Percentiles rank a stretch among this genome's conserved stretches.
Conservation (phyloP, 2,329 filamentous ascomycete genomes). For the Aspergillus piperis region DNA sequence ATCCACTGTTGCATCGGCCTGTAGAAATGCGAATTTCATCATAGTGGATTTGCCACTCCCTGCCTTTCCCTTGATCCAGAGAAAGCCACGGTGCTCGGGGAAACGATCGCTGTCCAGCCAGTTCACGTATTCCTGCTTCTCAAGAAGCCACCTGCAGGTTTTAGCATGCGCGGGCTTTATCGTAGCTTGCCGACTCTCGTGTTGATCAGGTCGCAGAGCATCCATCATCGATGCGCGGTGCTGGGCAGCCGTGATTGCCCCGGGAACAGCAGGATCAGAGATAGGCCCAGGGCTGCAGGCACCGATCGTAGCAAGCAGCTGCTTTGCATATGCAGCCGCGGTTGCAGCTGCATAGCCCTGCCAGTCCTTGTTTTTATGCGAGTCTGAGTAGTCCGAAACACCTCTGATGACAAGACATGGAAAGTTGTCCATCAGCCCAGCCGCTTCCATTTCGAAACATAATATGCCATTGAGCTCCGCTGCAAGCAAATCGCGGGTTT, state of each 20-base stretch:
- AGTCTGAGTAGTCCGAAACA: conserved; percentile 23
- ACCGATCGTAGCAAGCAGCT: neutral
- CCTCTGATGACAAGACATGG: conserved; percentile 20
- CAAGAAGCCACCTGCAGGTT: conserved; percentile 17
- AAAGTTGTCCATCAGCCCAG: conserved; percentile 13
- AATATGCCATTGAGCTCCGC: neutral
- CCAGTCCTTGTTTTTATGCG: conserved; percentile 19
- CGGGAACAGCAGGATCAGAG: neutral
- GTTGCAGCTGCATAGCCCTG: conserved; percentile 13
- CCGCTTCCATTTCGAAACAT: conserved; percentile 19
- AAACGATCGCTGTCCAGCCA: conserved; percentile 35
- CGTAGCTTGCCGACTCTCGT: conserved; percentile 1
- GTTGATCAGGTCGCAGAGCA: neutral
- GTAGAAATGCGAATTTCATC: conserved; percentile 43
- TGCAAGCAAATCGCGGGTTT: neutral
- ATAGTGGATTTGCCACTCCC: conserved; percentile 48
- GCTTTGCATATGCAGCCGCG: conserved; percentile 15
- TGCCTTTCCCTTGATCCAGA: conserved; percentile 45
- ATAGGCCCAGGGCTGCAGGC: neutral
- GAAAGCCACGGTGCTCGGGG: conserved; percentile 24
- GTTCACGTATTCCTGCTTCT: conserved; percentile 26
- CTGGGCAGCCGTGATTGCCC: neutral
- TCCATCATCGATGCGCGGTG: neutral
- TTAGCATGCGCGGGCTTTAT: conserved; percentile 40
- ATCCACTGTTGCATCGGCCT: neutral